These are phyloP conservation scores for Xerocomus brunneocitrinus DNA, from an alignment of 768 basidiomycete genomes.

Conservation along the genomic window DNA sequence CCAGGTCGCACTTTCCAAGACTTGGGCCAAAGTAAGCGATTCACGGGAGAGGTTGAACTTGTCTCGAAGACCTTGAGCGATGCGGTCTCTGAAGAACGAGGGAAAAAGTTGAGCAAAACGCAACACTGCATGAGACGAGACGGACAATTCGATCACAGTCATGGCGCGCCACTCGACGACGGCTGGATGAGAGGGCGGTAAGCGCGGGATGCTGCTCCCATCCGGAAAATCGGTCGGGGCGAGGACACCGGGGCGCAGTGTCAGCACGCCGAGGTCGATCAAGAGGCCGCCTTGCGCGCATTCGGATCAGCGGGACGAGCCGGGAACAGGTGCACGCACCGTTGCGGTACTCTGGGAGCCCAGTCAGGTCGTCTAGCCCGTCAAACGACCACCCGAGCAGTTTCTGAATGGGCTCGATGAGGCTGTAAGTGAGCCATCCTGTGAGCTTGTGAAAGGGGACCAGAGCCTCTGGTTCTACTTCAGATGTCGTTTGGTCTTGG, in stretches of 20 bases:
- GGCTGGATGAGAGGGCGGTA: slow-evolving; percentile 77
- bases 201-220: slow-evolving; percentile 47
- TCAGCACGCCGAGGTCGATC: slow-evolving; percentile 76
- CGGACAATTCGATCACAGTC: slow-evolving; percentile 89
- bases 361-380: slow-evolving; percentile 81
- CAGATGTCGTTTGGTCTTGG: neutral
- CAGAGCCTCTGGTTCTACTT: slow-evolving; percentile 47
- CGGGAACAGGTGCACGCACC: slow-evolving; percentile 34
- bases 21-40: slow-evolving; percentile 74
- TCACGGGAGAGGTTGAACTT: slow-evolving; percentile 47
- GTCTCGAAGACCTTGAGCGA: slow-evolving; percentile 63
- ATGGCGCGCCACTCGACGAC: slow-evolving; percentile 96
- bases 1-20: slow-evolving; percentile 95
- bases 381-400: slow-evolving; percentile 78
- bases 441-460: slow-evolving; percentile 97
- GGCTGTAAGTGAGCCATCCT: slow-evolving; percentile 88
- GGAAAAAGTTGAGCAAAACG: neutral
- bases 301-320: neutral
- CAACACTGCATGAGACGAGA: neutral
- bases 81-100: slow-evolving; percentile 57
- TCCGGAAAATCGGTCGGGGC: slow-evolving; percentile 43
- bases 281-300: slow-evolving; percentile 68
- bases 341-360: slow-evolving; percentile 93
- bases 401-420: slow-evolving; percentile 79
- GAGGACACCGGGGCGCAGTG: slow-evolving; percentile 55